Percentiles rank a stretch among this genome's conserved stretches.
phyloP scores from a whole-genome alignment of 2,329 filamentous ascomycete genomes.

The Diaporthe longicolla region DNA sequence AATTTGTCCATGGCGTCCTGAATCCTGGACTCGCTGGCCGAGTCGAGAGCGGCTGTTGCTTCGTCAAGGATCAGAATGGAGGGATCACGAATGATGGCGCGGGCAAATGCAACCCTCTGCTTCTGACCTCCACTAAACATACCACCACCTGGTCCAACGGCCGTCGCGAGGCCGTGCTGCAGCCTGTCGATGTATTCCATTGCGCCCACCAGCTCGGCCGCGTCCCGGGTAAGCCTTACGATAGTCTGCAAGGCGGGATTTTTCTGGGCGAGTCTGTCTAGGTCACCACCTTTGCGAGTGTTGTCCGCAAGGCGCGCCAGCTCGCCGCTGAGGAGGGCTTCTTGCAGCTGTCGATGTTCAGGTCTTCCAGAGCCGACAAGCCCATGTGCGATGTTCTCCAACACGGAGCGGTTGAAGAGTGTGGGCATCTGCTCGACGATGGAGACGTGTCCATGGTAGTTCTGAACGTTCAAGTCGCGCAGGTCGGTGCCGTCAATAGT shows the following conservation, averaged over 20 bases:
- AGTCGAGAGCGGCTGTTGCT: constrained; percentile 73
- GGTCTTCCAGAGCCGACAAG: constrained; percentile 59
- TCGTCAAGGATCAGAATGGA: constrained; percentile 73
- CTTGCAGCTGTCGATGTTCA: constrained; percentile 58
- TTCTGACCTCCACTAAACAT: constrained; percentile 72
- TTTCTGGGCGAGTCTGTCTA: constrained; percentile 48
- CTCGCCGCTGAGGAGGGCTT: constrained; percentile 62
- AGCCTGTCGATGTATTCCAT: constrained; percentile 67
- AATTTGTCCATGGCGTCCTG: constrained; percentile 60
- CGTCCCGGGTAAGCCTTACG: constrained; percentile 61
- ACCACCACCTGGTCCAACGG: constrained; percentile 67
- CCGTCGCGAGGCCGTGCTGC: constrained; percentile 66
- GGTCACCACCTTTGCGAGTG: constrained; percentile 63
- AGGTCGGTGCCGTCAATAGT: constrained; percentile 64
- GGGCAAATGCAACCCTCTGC: constrained; percentile 71
- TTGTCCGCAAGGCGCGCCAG: constrained; percentile 66
- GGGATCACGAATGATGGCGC: constrained; percentile 69
- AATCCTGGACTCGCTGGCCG: constrained; percentile 69
- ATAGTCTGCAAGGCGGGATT: constrained; percentile 56
- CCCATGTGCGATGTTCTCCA: constrained; percentile 67
- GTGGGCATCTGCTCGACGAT: constrained; percentile 63
- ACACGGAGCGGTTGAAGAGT: constrained; percentile 61
- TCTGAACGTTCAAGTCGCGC: constrained; percentile 61
- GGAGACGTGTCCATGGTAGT: constrained; percentile 58
- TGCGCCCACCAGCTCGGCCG: constrained; percentile 72